These are phyloP conservation scores for Macrophomina tecta DNA, from an alignment of 2,329 filamentous ascomycete genomes.

Conservation along the genomic window DNA sequence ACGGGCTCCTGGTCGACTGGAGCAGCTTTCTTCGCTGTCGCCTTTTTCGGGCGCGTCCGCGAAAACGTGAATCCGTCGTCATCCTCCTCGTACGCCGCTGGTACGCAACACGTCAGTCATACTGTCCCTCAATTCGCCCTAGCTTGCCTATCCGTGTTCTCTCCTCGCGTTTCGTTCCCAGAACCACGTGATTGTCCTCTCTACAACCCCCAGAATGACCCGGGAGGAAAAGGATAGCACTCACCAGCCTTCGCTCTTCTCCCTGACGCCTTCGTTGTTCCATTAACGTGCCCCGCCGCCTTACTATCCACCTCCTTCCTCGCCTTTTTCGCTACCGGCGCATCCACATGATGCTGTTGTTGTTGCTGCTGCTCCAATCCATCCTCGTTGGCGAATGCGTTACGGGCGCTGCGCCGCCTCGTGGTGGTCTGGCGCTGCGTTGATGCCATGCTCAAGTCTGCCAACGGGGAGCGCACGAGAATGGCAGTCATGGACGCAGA, in stretches of 20 bases:
- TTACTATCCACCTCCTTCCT: constrained; percentile 36
- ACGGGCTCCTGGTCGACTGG: constrained; percentile 32
- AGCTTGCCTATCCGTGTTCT: constrained; percentile 13
- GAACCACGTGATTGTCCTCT: not conserved
- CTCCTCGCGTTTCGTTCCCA: constrained; percentile 4
- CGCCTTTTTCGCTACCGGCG: constrained; percentile 51
- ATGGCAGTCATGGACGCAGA: constrained; percentile 26
- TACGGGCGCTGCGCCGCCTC: constrained; percentile 55
- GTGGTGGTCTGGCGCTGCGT: constrained; percentile 33
- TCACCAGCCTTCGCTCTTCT: constrained; percentile 45
- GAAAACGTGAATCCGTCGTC: constrained; percentile 57
- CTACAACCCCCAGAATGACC: not conserved
- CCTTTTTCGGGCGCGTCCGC: constrained; percentile 40
- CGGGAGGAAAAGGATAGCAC: constrained; percentile 26
- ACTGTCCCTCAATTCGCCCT: not conserved
- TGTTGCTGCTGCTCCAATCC: not conserved
- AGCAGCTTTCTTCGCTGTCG: constrained; percentile 36
- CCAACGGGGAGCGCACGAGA: constrained; percentile 48
- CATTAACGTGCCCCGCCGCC: not conserved
- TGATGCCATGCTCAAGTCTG: constrained; percentile 55
- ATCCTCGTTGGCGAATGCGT: constrained; percentile 45
- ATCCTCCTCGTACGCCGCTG: constrained; percentile 52
- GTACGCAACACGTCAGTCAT: constrained; percentile 28
- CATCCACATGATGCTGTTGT: constrained; percentile 43
- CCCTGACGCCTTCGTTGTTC: constrained; percentile 33